phyloP scores from a whole-genome alignment of 208 protist species.

The Angomonas desouzai region DNA sequence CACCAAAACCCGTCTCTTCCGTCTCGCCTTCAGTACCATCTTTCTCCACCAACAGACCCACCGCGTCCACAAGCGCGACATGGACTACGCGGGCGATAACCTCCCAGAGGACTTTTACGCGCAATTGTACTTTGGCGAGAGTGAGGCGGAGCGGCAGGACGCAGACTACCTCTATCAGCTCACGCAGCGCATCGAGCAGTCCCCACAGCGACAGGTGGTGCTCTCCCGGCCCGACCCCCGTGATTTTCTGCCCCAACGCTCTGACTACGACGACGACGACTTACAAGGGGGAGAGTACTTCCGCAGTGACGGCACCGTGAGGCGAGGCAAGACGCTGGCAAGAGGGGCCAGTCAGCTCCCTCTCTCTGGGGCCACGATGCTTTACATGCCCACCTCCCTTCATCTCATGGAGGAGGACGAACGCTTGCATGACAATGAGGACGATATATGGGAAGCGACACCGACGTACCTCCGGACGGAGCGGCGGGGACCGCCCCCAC shows the following conservation, averaged over 20 bases:
- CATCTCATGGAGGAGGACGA: constrained; percentile 47
- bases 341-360: constrained; percentile 26
- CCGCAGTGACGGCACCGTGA: constrained; percentile 39
- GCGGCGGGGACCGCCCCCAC: not conserved
- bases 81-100: constrained; percentile 65
- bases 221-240: constrained; percentile 34
- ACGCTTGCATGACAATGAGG: constrained; percentile 49
- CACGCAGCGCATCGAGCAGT: constrained; percentile 57
- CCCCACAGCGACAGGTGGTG: constrained; percentile 50
- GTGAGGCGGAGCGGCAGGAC: constrained; percentile 25
- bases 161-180: constrained; percentile 47
- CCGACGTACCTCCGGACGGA: constrained; percentile 24
- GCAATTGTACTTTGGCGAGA: constrained; percentile 51
- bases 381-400: constrained; percentile 41
- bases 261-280: constrained; percentile 15
- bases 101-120: constrained; percentile 67
- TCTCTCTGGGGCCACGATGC: constrained; percentile 24
- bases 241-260: constrained; percentile 18
- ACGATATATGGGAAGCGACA: constrained; percentile 43
- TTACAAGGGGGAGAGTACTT: constrained; percentile 45
- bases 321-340: constrained; percentile 16
- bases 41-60: constrained; percentile 61
- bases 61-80: constrained; percentile 51
- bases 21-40: constrained; percentile 77
- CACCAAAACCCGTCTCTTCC: constrained; percentile 42